These are phyloP conservation scores for Termitomyces sp. DNA, from an alignment of 768 basidiomycete species.

Conservation along the genomic window DNA sequence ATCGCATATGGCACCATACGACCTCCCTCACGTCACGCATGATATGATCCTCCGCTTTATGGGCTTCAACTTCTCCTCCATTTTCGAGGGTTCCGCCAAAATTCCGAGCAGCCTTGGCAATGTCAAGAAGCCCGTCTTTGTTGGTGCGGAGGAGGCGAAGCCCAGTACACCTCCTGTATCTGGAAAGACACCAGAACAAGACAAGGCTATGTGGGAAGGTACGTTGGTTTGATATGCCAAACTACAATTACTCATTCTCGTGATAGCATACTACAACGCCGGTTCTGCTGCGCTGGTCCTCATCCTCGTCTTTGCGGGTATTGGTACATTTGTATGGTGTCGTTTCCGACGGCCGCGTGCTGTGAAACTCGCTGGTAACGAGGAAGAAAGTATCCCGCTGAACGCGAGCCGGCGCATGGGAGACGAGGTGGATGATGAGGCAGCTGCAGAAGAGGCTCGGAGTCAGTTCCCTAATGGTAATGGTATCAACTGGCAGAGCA, in stretches of 20 bases:
- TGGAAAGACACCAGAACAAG: constrained; percentile 67
- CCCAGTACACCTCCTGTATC: constrained; percentile 30
- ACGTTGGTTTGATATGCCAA: constrained; percentile 9
- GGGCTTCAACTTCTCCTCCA: constrained; percentile 79
- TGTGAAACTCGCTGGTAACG: constrained; percentile 31
- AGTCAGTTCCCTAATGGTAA: constrained; percentile 12
- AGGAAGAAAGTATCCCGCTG: constrained; percentile 73
- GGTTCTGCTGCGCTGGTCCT: constrained; percentile 86
- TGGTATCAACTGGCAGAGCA: constrained; percentile 21
- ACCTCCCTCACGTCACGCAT: constrained; percentile 82
- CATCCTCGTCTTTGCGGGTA: constrained; percentile 58
- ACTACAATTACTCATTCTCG: neutral
- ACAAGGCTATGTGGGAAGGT: constrained; percentile 92
- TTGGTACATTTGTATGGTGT: constrained; percentile 80
- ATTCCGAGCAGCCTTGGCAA: constrained; percentile 81
- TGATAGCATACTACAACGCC: constrained; percentile 87
- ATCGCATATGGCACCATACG: constrained; percentile 93
- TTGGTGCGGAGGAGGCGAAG: constrained; percentile 36
- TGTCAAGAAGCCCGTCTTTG: constrained; percentile 58
- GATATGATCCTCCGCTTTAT: constrained; percentile 99
- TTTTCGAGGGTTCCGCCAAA: constrained; percentile 74
- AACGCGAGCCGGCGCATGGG: constrained; percentile 39
- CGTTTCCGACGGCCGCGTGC: constrained; percentile 45
- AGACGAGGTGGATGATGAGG: constrained; percentile 31
- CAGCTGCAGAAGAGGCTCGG: constrained; percentile 24